These are phyloP conservation scores for Irpex sp. DNA, from an alignment of 1,284 basidiomycete species.

Conservation along the genomic window DNA sequence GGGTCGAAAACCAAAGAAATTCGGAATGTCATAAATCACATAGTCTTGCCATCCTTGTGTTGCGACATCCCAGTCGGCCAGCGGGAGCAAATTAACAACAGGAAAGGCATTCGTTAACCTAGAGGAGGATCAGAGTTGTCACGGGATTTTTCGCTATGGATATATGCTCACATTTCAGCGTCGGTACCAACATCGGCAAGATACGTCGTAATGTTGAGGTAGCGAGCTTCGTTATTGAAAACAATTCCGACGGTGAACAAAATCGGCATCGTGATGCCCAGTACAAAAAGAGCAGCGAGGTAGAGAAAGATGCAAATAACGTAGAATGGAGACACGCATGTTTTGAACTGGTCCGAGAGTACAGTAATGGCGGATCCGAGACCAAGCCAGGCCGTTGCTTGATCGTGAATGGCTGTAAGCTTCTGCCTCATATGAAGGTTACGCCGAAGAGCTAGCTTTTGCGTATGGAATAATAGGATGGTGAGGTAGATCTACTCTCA, in stretches of 20 bases:
- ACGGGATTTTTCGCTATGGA: background rate
- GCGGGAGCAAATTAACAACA: background rate
- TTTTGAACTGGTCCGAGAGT: background rate
- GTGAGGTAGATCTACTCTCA: constrained; percentile 5
- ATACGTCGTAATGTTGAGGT: background rate
- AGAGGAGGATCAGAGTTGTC: background rate
- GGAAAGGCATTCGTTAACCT: background rate
- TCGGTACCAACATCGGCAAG: background rate
- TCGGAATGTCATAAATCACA: constrained; percentile 1
- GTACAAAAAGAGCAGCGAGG: background rate
- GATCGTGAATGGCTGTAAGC: constrained; percentile 12
- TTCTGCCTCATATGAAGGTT: constrained; percentile 9
- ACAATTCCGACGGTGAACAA: background rate
- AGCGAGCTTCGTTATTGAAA: background rate
- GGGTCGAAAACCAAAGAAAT: background rate
- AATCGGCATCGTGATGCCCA: background rate
- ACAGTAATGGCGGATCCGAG: constrained; percentile 1
- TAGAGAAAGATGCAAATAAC: constrained; percentile 5
- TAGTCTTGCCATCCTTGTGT: constrained; percentile 1
- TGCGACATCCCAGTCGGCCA: background rate
- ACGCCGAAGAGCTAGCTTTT: constrained; percentile 8
- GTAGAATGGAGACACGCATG: background rate
- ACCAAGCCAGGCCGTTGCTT: constrained; percentile 9
- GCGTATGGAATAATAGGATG: constrained; percentile 7
- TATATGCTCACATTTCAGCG: background rate